Evolutionary conservation across 345 rosid species (phyloP).

Genomic region (Orychophragmus violaceus): DNA sequence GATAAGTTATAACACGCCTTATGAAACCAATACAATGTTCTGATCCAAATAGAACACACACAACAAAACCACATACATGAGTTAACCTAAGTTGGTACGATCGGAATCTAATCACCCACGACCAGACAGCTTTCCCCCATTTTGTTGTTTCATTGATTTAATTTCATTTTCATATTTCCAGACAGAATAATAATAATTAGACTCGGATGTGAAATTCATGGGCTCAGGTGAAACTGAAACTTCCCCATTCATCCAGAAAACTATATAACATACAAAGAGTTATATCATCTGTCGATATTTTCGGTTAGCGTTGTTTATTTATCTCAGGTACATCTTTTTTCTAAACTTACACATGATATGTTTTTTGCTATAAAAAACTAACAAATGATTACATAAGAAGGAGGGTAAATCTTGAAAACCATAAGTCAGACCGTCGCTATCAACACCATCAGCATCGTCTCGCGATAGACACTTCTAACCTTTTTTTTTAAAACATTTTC

Average conservation of each 20-base stretch:
- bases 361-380: too few relatives aligned
- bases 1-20: too few relatives aligned
- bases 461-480: slow-evolving; percentile 27
- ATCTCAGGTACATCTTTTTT: neutral
- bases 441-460: slow-evolving; percentile 31
- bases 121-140: too few relatives aligned
- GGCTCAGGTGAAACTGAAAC: slow-evolving; percentile 38
- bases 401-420: slow-evolving; percentile 1
- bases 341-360: neutral
- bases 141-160: too few relatives aligned
- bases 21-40: too few relatives aligned
- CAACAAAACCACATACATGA: too few relatives aligned
- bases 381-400: neutral
- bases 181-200: neutral
- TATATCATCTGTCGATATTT: slow-evolving; percentile 26
- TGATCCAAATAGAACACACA: too few relatives aligned
- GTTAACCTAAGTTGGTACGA: too few relatives aligned
- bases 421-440: slow-evolving; percentile 34
- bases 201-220: slow-evolving; percentile 35
- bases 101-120: too few relatives aligned
- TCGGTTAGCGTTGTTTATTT: slow-evolving; percentile 7
- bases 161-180: too few relatives aligned
- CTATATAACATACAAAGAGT: slow-evolving; percentile 32
- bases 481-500: slow-evolving; percentile 1
- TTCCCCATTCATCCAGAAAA: slow-evolving; percentile 27